phyloP scores from a whole-genome alignment of 371 early-diverging fungal genomes.

The Parasitella parasitica region DNA sequence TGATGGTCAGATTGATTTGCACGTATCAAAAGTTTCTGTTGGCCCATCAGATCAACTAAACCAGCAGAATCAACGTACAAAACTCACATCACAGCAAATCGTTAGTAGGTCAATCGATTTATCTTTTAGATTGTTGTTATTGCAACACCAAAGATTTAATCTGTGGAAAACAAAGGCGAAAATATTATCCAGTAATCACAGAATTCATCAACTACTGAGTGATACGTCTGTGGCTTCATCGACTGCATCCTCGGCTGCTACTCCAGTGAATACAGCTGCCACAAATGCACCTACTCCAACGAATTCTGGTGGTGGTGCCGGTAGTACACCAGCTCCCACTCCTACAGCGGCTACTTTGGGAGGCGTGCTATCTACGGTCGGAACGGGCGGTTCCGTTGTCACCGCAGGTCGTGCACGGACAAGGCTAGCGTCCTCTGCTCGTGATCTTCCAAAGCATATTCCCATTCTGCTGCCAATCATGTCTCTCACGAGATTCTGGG shows the following conservation, averaged over 20 bases:
- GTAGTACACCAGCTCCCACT: background rate
- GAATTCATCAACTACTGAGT: slow-evolving; percentile 26
- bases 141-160: slow-evolving; percentile 44
- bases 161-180: slow-evolving; percentile 38
- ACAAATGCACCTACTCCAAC: background rate
- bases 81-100: slow-evolving; percentile 18
- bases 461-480: slow-evolving; percentile 38
- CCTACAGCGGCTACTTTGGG: background rate
- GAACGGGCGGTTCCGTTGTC: background rate
- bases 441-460: slow-evolving; percentile 23
- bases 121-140: slow-evolving; percentile 34
- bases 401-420: background rate
- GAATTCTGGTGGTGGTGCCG: background rate
- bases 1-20: slow-evolving; percentile 57
- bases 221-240: slow-evolving; percentile 1
- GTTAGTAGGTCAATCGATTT: slow-evolving; percentile 33
- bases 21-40: slow-evolving; percentile 24
- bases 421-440: background rate
- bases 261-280: background rate
- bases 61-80: background rate
- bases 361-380: background rate
- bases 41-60: background rate
- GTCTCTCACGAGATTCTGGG: slow-evolving; percentile 41
- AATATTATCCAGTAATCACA: slow-evolving; percentile 31
- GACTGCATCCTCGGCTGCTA: background rate